Evolutionary conservation across 306 rosid species (phyloP), one percentile per base, ranked within the genome.

Genomic region (Rosa chinensis): DNA sequence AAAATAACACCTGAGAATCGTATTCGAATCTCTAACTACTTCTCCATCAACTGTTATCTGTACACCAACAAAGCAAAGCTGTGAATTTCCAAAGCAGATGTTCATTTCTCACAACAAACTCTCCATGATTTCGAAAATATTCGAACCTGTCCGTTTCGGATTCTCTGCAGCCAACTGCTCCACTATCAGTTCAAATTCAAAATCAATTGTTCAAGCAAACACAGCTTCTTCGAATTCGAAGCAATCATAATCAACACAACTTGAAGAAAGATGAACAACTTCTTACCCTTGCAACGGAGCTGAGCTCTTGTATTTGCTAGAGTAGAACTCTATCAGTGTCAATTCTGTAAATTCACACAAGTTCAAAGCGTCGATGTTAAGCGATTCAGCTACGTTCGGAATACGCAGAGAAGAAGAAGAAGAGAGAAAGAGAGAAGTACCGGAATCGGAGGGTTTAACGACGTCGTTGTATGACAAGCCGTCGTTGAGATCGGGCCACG

Each of bases 101-200:
- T 66, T 77, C 74, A 67, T 56, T 77, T 72, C 79, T 49, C 35
- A 48, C 5, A 66, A 16, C 23, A 66, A 56, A 70, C 45, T 58
- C 83, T 71, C 70, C 75, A 23, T 72, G 76, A 80, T 66, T 76
- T 62, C 72, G 8, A 28, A 40, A 70, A 82, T 66, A 50, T 70
- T 72, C 91, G 59, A 74, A 94, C 97, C 99, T 91, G 98, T 75
- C 92, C 87, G 66, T 76, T 85, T 81, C 79, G 85, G 86, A 95
- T 87, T 79, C 97, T 93, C 92, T 90, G 97, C 94, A 91, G 73
- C 99, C 99, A 95, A 86, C 98, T 95, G 94, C 82, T 64, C 66
- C 74, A 74, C 14, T 68, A 81, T 87, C 79, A 86, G 86, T 40
- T 7, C 43, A 35, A 35, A 37, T 32, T 66, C 70, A 61, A 61